phyloP scores from a whole-genome alignment of 306 rosid species.

The Trifolium repens region DNA sequence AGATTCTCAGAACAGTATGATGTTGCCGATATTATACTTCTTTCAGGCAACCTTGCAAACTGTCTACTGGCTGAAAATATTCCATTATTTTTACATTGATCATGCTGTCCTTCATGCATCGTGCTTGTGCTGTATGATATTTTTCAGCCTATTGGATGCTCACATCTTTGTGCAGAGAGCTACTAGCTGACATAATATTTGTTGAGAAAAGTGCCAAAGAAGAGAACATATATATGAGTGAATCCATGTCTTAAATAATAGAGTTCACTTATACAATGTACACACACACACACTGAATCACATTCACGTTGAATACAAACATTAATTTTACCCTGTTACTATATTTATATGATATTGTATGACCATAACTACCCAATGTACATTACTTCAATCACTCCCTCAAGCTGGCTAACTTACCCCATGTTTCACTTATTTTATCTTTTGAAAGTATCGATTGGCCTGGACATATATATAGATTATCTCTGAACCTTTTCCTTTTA shows the following conservation, averaged over 20 bases:
- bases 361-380: constrained; percentile 1
- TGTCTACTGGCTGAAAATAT: constrained; percentile 31
- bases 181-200: neutral
- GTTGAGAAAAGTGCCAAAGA: neutral
- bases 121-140: neutral
- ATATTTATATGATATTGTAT: neutral
- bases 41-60: constrained; percentile 24
- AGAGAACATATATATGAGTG: neutral
- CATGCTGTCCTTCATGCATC: constrained; percentile 20
- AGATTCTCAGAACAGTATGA: constrained; percentile 8
- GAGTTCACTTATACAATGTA: neutral
- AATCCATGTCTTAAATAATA: neutral
- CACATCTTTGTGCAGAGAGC: constrained; percentile 15
- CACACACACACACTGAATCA: neutral
- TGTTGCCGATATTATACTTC: constrained; percentile 14
- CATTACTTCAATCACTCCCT: neutral
- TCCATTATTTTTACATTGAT: constrained; percentile 25
- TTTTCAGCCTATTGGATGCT: constrained; percentile 3
- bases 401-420: constrained; percentile 1
- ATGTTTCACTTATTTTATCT: constrained; percentile 18
- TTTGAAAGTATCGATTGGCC: constrained; percentile 1
- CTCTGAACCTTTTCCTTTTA: constrained; percentile 34
- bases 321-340: neutral
- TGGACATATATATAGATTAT: constrained; percentile 4
- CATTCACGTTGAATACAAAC: neutral